Percentiles rank a stretch among this genome's conserved stretches.
phyloP scores from a whole-genome alignment of 2,329 filamentous ascomycete genomes.

The Aspergillus novofumigatus region DNA sequence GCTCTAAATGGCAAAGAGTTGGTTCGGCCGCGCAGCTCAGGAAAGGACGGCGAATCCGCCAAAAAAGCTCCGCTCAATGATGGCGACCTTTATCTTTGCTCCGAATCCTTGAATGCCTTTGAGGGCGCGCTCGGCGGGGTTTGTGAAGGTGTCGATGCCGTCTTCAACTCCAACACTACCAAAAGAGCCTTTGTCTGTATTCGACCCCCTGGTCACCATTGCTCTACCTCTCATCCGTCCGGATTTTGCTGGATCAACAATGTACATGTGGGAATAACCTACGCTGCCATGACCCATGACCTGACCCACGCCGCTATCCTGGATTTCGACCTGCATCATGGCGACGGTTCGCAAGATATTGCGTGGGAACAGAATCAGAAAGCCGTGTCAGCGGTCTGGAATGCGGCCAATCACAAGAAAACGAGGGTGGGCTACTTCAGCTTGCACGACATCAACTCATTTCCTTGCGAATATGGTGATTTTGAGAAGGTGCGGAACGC shows the following conservation, averaged over 20 bases:
- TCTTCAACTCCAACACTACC: slow-evolving; percentile 64
- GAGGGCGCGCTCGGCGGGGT: slow-evolving; percentile 90
- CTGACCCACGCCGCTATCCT: slow-evolving; percentile 91
- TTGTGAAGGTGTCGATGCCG: slow-evolving; percentile 83
- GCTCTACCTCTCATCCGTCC: slow-evolving; percentile 81
- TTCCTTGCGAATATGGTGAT: slow-evolving; percentile 92
- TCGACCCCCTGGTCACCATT: slow-evolving; percentile 91
- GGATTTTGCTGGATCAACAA: slow-evolving; percentile 99
- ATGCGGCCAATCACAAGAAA: slow-evolving; percentile 72
- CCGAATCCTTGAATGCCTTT: slow-evolving; percentile 80
- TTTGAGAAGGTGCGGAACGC: slow-evolving; percentile 90
- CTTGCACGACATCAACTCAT: slow-evolving; percentile 96
- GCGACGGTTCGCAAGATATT: slow-evolving; percentile 92
- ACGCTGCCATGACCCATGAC: slow-evolving; percentile 77
- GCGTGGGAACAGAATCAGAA: slow-evolving; percentile 85
- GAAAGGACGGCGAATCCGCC: slow-evolving; percentile 39
- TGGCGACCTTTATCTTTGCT: slow-evolving; percentile 85
- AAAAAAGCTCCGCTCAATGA: slow-evolving; percentile 63
- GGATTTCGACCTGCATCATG: slow-evolving; percentile 88
- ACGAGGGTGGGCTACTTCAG: slow-evolving; percentile 93
- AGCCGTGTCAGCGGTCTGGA: slow-evolving; percentile 61
- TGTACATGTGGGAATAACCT: slow-evolving; percentile 92
- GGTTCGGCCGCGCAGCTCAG: slow-evolving; percentile 51
- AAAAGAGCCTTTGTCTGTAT: slow-evolving; percentile 86
- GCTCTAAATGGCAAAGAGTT: slow-evolving; percentile 75